phyloP scores from a whole-genome alignment of 2,329 filamentous ascomycete genomes.

The Ciborinia camelliae region DNA sequence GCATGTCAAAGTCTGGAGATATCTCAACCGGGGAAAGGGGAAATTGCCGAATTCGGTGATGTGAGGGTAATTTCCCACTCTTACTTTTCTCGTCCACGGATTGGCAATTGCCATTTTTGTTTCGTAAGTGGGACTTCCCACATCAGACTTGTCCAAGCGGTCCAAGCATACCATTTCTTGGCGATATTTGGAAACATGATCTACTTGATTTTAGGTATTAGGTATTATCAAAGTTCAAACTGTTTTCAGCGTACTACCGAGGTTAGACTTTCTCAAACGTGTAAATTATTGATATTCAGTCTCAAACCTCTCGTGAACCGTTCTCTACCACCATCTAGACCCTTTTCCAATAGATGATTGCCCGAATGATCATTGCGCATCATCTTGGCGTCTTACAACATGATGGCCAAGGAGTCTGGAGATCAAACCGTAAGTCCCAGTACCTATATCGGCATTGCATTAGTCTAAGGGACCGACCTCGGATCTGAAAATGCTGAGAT shows the following conservation, averaged over 20 bases:
- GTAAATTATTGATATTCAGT: no score
- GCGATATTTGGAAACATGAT: neutral
- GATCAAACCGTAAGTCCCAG: neutral
- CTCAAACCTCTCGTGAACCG: no score
- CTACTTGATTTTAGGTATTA: no score
- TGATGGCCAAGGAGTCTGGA: neutral
- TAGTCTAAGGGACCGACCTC: neutral
- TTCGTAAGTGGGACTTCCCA: neutral
- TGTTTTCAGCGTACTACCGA: no score
- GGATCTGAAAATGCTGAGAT: neutral
- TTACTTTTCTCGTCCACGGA: neutral
- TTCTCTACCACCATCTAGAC: no score
- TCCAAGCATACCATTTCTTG: neutral
- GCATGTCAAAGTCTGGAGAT: neutral
- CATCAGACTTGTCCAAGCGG: neutral
- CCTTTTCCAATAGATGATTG: neutral
- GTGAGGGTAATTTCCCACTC: neutral
- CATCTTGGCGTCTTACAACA: neutral
- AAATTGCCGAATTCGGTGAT: neutral
- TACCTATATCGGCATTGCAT: neutral
- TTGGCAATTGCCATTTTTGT: neutral
- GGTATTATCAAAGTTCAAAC: constrained; percentile 1
- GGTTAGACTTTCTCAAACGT: no score
- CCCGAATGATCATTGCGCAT: neutral
- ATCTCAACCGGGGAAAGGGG: neutral